Conservation (phyloP, 2,329 filamentous ascomycete genomes). For the Fusarium sp. region DNA sequence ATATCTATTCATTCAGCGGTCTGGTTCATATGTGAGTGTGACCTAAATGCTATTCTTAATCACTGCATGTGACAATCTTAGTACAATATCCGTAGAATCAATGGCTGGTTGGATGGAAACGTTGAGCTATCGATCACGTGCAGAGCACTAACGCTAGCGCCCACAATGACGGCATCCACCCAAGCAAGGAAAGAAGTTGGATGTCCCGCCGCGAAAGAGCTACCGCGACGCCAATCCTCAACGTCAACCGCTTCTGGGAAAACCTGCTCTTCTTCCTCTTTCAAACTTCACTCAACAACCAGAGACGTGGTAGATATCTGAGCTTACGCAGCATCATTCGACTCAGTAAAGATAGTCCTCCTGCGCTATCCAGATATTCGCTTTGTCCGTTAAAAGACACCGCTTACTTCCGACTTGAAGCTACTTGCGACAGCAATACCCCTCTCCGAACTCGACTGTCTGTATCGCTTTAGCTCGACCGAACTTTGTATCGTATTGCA, state of each 20-base stretch:
- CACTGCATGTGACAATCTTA: constrained; percentile 18
- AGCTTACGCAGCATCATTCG: background rate
- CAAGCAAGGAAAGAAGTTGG: constrained; percentile 42
- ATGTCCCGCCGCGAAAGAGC: constrained; percentile 33
- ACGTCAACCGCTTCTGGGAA: constrained; percentile 36
- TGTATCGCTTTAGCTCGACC: background rate
- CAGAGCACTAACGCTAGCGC: constrained; percentile 37
- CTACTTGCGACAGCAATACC: constrained; percentile 3
- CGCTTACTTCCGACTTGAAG: constrained; percentile 19
- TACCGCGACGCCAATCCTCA: constrained; percentile 32
- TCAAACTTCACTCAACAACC: constrained; percentile 5
- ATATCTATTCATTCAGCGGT: background rate
- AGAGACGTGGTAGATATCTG: background rate
- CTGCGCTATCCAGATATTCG: background rate
- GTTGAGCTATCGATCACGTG: constrained; percentile 40
- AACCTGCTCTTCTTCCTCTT: constrained; percentile 17
- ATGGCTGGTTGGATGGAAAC: constrained; percentile 13
- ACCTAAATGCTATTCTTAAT: constrained; percentile 2
- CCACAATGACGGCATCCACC: constrained; percentile 46
- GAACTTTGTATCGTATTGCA: background rate
- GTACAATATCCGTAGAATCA: background rate
- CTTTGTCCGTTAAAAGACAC: constrained; percentile 4
- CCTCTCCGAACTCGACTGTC: background rate
- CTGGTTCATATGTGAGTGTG: constrained; percentile 18
- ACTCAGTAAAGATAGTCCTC: background rate